Base-by-base conservation (phyloP, 2,329 filamentous ascomycete genomes). In the Penicillium olsonii region DNA sequence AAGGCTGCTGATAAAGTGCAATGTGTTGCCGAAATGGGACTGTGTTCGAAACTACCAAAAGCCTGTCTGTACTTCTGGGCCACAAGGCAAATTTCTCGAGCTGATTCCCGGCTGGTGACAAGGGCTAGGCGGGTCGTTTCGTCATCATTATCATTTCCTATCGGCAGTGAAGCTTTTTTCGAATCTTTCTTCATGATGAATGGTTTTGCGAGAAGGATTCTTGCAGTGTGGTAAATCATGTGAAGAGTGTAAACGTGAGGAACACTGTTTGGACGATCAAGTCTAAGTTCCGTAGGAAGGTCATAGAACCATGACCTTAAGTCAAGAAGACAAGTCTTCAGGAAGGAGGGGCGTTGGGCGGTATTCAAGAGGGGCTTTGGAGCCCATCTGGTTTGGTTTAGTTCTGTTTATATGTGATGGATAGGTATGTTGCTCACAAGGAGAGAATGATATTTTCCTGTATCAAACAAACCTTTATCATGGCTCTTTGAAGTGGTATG, bases 261-360 rank as follows among this genome's bases (percentile, higher is more conserved):
- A 9, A 65, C 56, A 12, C 37, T 37, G 6, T 55, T 58, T 5
- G 49, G 52, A 3, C 55, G 54, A 29, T 68, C 63, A 29, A 68
- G 54, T 15, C 63, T 61, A 0, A 71, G 56, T 10, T 62, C 60
- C 1, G 59, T 50, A 1, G 68, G 59, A 2, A 71, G 60, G 37
- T 69, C 63, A 24, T 71, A 70, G 40, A 65, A 57, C 68, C 68
- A 70, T 2, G 56, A 65, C 47, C 64, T 68, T 1, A 72, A 57
- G 27, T 69, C 62, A 5, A 70, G 52, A 2, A 68, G 50, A 45
- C 62, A 66, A 2, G 59, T 29, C n/a, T n/a, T n/a, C n/a, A n/a
- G n/a, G n/a, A n/a, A n/a, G n/a, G n/a, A n/a, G n/a, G n/a, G n/a
- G n/a, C n/a, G n/a, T n/a, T n/a, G n/a, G n/a, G n/a, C n/a, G n/a